These are phyloP conservation scores for Penicillium atrosanguineum DNA, from an alignment of 495 filamentous ascomycete species.

Conservation along the genomic window DNA sequence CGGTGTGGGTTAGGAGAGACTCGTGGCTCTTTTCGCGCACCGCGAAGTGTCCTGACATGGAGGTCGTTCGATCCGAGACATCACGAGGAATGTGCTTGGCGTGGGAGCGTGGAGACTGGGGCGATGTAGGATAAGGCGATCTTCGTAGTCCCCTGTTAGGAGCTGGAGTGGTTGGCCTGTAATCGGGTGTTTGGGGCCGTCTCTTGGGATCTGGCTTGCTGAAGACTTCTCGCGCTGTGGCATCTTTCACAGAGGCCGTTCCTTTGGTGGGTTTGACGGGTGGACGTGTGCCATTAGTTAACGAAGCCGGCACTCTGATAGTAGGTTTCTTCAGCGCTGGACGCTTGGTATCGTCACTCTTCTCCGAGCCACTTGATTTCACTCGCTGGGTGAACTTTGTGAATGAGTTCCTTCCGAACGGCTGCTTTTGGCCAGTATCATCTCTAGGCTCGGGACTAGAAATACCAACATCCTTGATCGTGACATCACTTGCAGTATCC, in stretches of 20 bases:
- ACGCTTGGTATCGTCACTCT: constrained; percentile 25
- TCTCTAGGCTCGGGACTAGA: neutral
- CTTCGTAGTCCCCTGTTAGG: constrained; percentile 42
- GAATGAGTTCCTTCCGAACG: constrained; percentile 28
- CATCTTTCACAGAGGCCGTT: constrained; percentile 21
- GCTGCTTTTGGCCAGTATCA: constrained; percentile 16
- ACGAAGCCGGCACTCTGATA: constrained; percentile 13
- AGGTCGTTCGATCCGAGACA: constrained; percentile 20
- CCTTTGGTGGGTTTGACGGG: constrained; percentile 19
- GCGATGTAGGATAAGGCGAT: constrained; percentile 31
- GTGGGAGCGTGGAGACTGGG: constrained; percentile 24
- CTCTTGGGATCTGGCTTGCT: constrained; percentile 9
- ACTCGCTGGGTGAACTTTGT: constrained; percentile 38
- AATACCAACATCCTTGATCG: neutral
- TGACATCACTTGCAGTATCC: neutral
- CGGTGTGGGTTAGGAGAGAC: constrained; percentile 57
- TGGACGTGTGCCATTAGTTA: constrained; percentile 7
- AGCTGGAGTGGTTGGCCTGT: constrained; percentile 21
- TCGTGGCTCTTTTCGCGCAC: constrained; percentile 54
- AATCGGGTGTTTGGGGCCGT: constrained; percentile 11
- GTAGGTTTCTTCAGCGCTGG: constrained; percentile 17
- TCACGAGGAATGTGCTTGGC: constrained; percentile 20
- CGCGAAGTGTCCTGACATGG: constrained; percentile 47
- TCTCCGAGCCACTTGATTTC: constrained; percentile 27
- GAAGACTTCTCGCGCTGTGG: constrained; percentile 15